phyloP scores from a whole-genome alignment of 2,329 filamentous ascomycete genomes.

The Penicillium sp. region DNA sequence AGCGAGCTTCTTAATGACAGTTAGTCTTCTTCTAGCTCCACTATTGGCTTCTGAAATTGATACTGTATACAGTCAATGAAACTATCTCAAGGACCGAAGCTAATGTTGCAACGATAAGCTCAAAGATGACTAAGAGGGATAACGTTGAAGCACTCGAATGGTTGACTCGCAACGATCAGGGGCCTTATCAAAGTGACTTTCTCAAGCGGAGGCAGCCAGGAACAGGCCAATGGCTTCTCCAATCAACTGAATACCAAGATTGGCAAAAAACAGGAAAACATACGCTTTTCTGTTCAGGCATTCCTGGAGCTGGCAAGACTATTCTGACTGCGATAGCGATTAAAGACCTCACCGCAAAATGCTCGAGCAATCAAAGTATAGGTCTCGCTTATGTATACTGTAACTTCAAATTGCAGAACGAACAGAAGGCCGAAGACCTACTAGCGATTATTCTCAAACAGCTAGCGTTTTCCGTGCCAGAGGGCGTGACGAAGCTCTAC shows the following conservation, averaged over 20 bases:
- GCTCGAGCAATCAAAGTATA: constrained; percentile 20
- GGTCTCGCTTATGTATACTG: constrained; percentile 50
- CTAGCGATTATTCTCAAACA: constrained; percentile 28
- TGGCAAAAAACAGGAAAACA: constrained; percentile 4
- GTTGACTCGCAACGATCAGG: constrained; percentile 42
- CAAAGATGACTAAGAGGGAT: background rate
- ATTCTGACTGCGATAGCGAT: background rate
- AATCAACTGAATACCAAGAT: constrained; percentile 35
- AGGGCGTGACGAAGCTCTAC: constrained; percentile 10
- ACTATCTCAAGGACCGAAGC: no score
- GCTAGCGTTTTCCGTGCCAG: background rate
- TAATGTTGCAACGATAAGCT: background rate
- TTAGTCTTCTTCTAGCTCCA: no score
- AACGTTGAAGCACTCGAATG: constrained; percentile 36
- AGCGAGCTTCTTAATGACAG: no score
- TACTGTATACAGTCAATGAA: no score
- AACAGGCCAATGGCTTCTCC: constrained; percentile 48
- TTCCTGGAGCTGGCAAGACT: constrained; percentile 12
- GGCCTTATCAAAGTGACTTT: constrained; percentile 43
- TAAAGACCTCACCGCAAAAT: constrained; percentile 26
- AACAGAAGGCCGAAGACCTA: constrained; percentile 37
- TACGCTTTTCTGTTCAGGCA: constrained; percentile 5
- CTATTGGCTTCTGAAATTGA: no score
- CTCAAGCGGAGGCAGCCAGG: constrained; percentile 33
- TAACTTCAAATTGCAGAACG: constrained; percentile 39